phyloP scores from a whole-genome alignment of 139 green algal species.

The Picochlorum sp. region DNA sequence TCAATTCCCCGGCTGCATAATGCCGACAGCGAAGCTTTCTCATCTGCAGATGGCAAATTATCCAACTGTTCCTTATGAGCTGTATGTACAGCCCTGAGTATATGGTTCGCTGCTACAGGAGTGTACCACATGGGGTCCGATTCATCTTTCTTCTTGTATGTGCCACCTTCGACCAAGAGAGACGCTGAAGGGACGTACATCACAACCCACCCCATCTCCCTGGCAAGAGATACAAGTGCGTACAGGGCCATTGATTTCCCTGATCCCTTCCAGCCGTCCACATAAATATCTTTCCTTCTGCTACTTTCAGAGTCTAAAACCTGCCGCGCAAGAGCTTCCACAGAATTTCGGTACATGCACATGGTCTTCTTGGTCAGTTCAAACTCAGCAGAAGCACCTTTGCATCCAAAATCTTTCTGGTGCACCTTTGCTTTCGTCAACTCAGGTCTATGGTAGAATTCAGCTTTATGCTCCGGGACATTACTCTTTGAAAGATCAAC shows the following conservation, averaged over 20 bases:
- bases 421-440: constrained; percentile 12
- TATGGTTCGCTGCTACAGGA: constrained; percentile 37
- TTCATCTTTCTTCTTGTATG: constrained; percentile 15
- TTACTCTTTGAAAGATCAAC: constrained; percentile 8
- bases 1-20: constrained; percentile 20
- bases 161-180: constrained; percentile 37
- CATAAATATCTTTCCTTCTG: neutral
- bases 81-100: constrained; percentile 33
- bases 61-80: constrained; percentile 29
- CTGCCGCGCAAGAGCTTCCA: neutral
- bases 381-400: constrained; percentile 11
- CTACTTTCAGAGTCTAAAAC: neutral
- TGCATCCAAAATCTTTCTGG: constrained; percentile 23
- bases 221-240: constrained; percentile 39
- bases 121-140: constrained; percentile 41
- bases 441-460: constrained; percentile 14
- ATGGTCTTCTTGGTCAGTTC: neutral
- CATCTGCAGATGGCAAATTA: neutral
- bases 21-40: constrained; percentile 5
- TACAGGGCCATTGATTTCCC: constrained; percentile 56
- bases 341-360: constrained; percentile 2
- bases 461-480: constrained; percentile 4
- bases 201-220: constrained; percentile 40
- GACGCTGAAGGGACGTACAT: constrained; percentile 54
- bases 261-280: constrained; percentile 29